Percentiles rank a stretch among this genome's conserved stretches.
These are phyloP conservation scores for Conticribra weissflogii DNA, from an alignment of 108 stramenopile genomes.

Conservation along the genomic window DNA sequence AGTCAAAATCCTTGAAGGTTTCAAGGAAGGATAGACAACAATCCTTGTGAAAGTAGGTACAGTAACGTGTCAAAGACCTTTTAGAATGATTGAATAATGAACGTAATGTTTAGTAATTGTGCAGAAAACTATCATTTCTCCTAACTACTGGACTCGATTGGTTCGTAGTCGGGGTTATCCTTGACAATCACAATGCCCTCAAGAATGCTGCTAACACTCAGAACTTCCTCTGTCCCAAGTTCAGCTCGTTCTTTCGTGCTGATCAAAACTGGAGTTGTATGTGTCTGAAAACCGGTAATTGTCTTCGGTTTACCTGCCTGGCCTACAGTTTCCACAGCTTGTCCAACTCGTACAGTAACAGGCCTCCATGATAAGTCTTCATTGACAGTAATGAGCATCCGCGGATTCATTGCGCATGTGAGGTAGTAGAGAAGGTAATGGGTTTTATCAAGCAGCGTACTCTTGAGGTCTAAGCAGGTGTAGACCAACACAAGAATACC, in stretches of 20 bases:
- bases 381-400: slow-evolving; percentile 98
- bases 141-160: slow-evolving; percentile 33
- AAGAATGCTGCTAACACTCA: slow-evolving; percentile 84
- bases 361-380: slow-evolving; percentile 85
- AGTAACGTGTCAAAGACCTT: no score
- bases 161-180: slow-evolving; percentile 87
- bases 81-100: not conserved
- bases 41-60: not conserved
- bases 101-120: not conserved
- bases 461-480: slow-evolving; percentile 92
- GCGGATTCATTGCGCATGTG: slow-evolving; percentile 95
- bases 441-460: slow-evolving; percentile 94
- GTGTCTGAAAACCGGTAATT: slow-evolving; percentile 99
- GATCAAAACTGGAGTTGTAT: slow-evolving; percentile 97
- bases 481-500: slow-evolving; percentile 92
- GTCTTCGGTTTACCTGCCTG: slow-evolving; percentile 99
- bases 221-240: slow-evolving; percentile 94
- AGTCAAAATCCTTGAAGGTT: slow-evolving; percentile 25
- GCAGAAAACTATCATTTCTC: slow-evolving; percentile 3
- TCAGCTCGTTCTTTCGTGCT: slow-evolving; percentile 95
- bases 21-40: slow-evolving; percentile 15
- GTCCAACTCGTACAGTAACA: slow-evolving; percentile 97
- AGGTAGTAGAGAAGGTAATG: slow-evolving; percentile 97
- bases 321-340: slow-evolving; percentile 99
- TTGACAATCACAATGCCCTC: slow-evolving; percentile 97